These are phyloP conservation scores for Poa pratensis DNA, from an alignment of 176 grass and related monocot genomes.

Conservation along the genomic window DNA sequence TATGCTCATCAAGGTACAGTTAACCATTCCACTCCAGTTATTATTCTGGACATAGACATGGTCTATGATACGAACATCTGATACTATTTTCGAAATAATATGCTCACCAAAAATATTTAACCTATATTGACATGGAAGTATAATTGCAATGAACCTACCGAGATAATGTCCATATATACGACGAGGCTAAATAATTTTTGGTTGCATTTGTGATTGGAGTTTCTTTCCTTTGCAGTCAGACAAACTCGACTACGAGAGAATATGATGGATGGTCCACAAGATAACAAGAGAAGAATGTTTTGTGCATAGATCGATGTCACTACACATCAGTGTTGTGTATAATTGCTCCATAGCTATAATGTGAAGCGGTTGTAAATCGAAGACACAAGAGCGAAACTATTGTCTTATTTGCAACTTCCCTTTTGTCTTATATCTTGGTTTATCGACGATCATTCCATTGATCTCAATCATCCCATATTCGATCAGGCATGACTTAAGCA, in stretches of 20 bases:
- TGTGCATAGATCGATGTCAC: background rate
- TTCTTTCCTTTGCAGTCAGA: constrained; percentile 46
- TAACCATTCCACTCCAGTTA: too few relatives aligned
- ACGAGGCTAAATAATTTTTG: background rate
- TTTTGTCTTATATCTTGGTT: background rate
- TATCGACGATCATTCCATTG: background rate
- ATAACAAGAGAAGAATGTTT: background rate
- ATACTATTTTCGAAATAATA: background rate
- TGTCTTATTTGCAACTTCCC: background rate
- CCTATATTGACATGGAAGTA: background rate
- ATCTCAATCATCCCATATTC: too few relatives aligned
- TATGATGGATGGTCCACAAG: background rate
- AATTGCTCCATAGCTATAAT: background rate
- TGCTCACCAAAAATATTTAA: background rate
- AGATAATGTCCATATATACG: background rate
- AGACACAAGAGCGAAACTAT: background rate
- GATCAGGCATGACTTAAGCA: too few relatives aligned
- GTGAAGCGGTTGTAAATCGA: background rate
- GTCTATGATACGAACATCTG: background rate
- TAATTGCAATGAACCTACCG: background rate
- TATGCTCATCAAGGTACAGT: constrained; percentile 90
- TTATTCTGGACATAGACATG: background rate
- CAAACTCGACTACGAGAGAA: constrained; percentile 62
- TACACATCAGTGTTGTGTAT: background rate
- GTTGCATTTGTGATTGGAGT: background rate